These are phyloP conservation scores for Irpex sp. DNA, from an alignment of 1,284 basidiomycete genomes.

Conservation along the genomic window DNA sequence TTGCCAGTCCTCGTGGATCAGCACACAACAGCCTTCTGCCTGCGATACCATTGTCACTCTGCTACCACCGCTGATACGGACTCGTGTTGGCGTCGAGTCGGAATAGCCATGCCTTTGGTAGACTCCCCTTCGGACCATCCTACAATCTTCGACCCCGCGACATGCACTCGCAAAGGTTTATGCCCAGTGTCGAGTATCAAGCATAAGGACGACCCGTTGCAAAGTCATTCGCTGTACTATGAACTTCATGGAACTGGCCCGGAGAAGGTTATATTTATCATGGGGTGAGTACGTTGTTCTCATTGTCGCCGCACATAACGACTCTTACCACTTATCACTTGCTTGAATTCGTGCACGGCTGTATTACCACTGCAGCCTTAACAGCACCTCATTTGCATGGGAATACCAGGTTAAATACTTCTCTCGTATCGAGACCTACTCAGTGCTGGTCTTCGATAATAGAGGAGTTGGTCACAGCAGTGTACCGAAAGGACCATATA, in stretches of 20 bases:
- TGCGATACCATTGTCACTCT: too few relatives aligned
- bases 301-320: not conserved
- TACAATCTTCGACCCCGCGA: conserved; percentile 53
- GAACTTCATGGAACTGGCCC: conserved; percentile 69
- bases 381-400: conserved; percentile 65
- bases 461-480: conserved; percentile 81
- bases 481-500: conserved; percentile 68
- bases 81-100: too few relatives aligned
- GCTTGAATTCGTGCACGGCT: not conserved
- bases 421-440: conserved; percentile 44
- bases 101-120: not conserved
- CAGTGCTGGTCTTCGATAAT: conserved; percentile 82
- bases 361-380: conserved; percentile 36
- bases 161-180: conserved; percentile 62
- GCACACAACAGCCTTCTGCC: too few relatives aligned
- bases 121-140: conserved; percentile 11
- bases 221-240: conserved; percentile 73
- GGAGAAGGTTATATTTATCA: conserved; percentile 67
- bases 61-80: too few relatives aligned
- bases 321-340: not conserved
- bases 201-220: conserved; percentile 43
- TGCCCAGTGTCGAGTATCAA: conserved; percentile 65
- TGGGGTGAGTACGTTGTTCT: conserved; percentile 46
- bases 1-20: too few relatives aligned
- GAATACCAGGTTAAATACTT: conserved; percentile 58